A percentile compares a stretch with the other conserved stretches of the same genome.
Conservation (phyloP, 2,329 filamentous ascomycete species). For the Colletotrichum simmondsii region DNA sequence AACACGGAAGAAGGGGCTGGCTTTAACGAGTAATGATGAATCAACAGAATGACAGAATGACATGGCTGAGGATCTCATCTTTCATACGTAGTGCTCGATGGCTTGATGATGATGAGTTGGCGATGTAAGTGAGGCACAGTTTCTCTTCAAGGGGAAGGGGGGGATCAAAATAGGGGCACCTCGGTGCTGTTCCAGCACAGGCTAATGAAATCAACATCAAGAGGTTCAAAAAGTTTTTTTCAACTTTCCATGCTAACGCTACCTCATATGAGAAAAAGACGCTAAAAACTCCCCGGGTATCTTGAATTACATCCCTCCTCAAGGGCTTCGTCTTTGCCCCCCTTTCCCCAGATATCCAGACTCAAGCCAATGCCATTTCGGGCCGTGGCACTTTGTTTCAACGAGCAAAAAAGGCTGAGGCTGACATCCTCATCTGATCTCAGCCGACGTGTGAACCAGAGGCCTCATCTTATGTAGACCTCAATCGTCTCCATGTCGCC, state of each 20-base stretch:
- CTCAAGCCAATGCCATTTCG: too few species aligned
- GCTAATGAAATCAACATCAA: not conserved
- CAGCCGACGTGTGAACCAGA: too few species aligned
- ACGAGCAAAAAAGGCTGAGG: not conserved
- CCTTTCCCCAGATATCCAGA: not conserved
- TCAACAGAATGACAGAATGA: not conserved
- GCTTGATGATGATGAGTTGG: not conserved
- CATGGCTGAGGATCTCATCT: not conserved
- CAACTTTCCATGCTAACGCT: not conserved
- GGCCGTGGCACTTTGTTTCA: too few species aligned
- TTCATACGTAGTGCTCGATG: not conserved
- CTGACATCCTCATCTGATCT: too few species aligned
- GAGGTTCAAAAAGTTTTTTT: not conserved
- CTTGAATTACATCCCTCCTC: slow-evolving; percentile 18
- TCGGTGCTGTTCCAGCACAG: too few species aligned
- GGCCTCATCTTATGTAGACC: slow-evolving; percentile 65
- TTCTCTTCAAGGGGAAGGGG: not conserved
- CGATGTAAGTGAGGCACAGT: not conserved
- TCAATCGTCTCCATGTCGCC: slow-evolving; percentile 81
- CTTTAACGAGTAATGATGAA: not conserved
- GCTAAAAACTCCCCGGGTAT: slow-evolving; percentile 31
- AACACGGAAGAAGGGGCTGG: not conserved
- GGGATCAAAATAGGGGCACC: not conserved
- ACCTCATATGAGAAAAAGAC: not conserved
- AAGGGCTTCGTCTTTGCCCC: not conserved